Percentiles rank a stretch among this genome's conserved stretches.
These are phyloP conservation scores for Brassica carinata DNA, from an alignment of 345 rosid species.

Conservation along the genomic window DNA sequence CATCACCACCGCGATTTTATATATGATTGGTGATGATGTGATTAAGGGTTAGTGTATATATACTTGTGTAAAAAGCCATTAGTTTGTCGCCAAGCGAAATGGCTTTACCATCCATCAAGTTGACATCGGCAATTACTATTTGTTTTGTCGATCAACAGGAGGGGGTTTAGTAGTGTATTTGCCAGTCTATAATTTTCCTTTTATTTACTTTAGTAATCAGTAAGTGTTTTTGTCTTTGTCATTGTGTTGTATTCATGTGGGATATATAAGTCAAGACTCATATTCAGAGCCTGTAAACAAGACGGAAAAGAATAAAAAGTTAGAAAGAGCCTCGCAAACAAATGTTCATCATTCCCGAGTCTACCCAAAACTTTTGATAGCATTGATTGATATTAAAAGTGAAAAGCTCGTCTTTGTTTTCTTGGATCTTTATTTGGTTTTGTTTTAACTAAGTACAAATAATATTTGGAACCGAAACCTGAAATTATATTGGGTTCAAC, in stretches of 20 bases:
- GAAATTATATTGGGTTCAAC: too few relatives aligned
- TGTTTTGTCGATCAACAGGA: neutral
- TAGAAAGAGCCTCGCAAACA: too few relatives aligned
- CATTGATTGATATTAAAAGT: neutral
- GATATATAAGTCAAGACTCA: neutral
- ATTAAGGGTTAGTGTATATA: neutral
- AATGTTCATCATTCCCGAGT: neutral
- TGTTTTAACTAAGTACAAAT: too few relatives aligned
- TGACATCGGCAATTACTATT: neutral
- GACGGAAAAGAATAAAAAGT: too few relatives aligned
- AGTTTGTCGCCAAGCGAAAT: neutral
- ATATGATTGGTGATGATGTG: conserved; percentile 1
- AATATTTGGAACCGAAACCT: too few relatives aligned
- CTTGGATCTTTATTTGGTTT: neutral
- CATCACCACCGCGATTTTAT: conserved; percentile 8
- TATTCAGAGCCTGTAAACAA: neutral
- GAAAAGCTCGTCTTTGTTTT: neutral
- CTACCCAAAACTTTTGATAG: neutral
- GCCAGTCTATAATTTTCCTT: neutral
- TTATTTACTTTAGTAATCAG: neutral
- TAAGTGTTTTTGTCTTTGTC: neutral
- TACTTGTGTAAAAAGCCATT: neutral
- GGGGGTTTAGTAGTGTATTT: neutral
- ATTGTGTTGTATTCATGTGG: neutral
- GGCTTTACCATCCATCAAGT: neutral